phyloP scores from a whole-genome alignment of 148 eudicot genomes.

The Rhododendron kiyosumense region DNA sequence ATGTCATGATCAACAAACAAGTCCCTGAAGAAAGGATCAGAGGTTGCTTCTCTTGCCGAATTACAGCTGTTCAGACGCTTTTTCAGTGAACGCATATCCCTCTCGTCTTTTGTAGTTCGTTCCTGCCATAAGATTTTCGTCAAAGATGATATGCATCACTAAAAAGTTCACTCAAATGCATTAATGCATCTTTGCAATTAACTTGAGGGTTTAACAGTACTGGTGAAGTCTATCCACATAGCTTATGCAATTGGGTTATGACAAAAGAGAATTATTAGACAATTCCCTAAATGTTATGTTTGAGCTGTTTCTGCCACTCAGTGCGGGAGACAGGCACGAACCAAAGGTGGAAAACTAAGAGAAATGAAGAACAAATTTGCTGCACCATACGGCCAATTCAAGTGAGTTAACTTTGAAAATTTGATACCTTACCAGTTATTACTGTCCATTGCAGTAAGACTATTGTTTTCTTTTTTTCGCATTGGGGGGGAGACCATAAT shows the following conservation, averaged over 20 bases:
- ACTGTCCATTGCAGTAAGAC: background rate
- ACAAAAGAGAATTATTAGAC: background rate
- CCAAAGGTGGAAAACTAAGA: background rate
- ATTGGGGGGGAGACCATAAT: background rate
- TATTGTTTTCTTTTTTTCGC: background rate
- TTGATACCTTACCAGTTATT: background rate
- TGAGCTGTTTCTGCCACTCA: background rate
- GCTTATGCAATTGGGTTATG: background rate
- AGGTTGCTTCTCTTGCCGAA: constrained; percentile 68
- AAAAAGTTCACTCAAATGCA: background rate
- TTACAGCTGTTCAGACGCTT: constrained; percentile 61
- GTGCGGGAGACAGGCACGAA: background rate
- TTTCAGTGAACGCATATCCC: constrained; percentile 72
- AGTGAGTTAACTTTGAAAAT: background rate
- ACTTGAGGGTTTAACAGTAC: background rate
- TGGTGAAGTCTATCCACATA: background rate
- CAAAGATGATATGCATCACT: background rate
- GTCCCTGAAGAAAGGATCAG: constrained; percentile 67
- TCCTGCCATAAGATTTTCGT: constrained; percentile 34
- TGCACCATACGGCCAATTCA: background rate
- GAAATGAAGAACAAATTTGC: background rate
- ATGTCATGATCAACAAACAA: constrained; percentile 29
- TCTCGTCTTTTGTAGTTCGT: constrained; percentile 64
- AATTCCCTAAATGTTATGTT: background rate
- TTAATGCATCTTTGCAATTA: background rate